A percentile compares a stretch with the other conserved stretches of the same genome.
These are phyloP conservation scores for Mycena citricolor DNA, from an alignment of 1,284 basidiomycete genomes.

Conservation along the genomic window DNA sequence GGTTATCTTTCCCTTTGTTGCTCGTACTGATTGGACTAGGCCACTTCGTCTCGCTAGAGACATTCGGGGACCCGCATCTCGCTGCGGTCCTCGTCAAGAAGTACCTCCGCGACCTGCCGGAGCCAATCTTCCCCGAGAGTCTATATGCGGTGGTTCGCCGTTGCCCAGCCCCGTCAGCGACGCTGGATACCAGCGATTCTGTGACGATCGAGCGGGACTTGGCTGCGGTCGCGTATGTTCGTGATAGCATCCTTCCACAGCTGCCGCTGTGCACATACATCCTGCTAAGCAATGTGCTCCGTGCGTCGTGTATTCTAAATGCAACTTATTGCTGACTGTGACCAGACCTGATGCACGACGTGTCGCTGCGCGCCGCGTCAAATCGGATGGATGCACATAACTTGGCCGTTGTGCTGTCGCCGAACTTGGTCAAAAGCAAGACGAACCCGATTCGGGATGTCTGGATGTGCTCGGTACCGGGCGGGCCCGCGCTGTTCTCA, in stretches of 20 bases:
- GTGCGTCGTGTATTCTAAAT: slow-evolving; percentile 44
- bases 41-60: slow-evolving; percentile 72
- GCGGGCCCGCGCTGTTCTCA: slow-evolving; percentile 38
- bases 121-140: slow-evolving; percentile 69
- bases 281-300: slow-evolving; percentile 67
- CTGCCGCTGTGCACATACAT: slow-evolving; percentile 73
- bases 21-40: slow-evolving; percentile 38
- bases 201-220: slow-evolving; percentile 42
- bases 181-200: slow-evolving; percentile 41
- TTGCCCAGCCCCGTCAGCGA: slow-evolving; percentile 54
- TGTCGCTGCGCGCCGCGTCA: slow-evolving; percentile 58
- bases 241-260: slow-evolving; percentile 64
- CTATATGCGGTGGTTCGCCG: slow-evolving; percentile 64
- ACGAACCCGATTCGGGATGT: slow-evolving; percentile 69
- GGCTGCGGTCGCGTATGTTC: slow-evolving; percentile 59
- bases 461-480: slow-evolving; percentile 66
- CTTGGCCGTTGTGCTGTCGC: slow-evolving; percentile 73
- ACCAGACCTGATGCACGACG: slow-evolving; percentile 75
- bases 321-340: slow-evolving; percentile 1
- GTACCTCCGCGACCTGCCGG: slow-evolving; percentile 75
- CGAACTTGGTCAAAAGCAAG: slow-evolving; percentile 69
- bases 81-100: slow-evolving; percentile 86
- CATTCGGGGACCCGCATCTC: slow-evolving; percentile 74
- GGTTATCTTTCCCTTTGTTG: not conserved
- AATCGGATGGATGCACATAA: slow-evolving; percentile 86